Conservation (phyloP, 306 rosid species). For the Prosopis cineraria region DNA sequence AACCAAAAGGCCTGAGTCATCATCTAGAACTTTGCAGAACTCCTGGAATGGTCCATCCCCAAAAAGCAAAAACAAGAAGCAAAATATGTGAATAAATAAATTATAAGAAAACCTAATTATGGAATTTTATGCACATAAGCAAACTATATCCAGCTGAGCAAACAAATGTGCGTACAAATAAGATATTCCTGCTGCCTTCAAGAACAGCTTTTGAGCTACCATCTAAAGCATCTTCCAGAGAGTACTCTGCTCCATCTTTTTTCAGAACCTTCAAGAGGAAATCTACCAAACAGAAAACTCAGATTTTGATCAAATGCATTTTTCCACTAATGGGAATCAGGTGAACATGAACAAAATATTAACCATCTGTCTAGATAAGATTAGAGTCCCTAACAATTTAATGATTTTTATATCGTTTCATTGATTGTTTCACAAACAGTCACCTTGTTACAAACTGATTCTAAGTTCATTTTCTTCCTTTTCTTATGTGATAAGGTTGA, state of each 20-base stretch:
- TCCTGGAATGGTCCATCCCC: slow-evolving; percentile 48
- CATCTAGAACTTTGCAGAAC: slow-evolving; percentile 76
- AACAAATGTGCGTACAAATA: slow-evolving; percentile 61
- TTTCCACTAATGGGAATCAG: slow-evolving; percentile 18
- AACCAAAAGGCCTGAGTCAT: slow-evolving; percentile 58
- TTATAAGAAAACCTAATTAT: slow-evolving; percentile 5
- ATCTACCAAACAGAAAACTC: slow-evolving; percentile 55
- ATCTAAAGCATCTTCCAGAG: slow-evolving; percentile 69
- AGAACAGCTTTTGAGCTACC: slow-evolving; percentile 76
- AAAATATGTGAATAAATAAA: slow-evolving; percentile 32
- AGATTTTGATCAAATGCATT: slow-evolving; percentile 23
- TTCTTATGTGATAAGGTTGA: slow-evolving; percentile 6
- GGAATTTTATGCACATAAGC: slow-evolving; percentile 18
- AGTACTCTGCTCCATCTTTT: slow-evolving; percentile 57
- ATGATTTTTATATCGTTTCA: slow-evolving; percentile 23
- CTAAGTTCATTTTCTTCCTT: slow-evolving; percentile 14
- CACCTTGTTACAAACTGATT: slow-evolving; percentile 17
- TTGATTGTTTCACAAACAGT: slow-evolving; percentile 17
- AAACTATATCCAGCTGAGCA: slow-evolving; percentile 29
- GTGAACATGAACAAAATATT: slow-evolving; percentile 5
- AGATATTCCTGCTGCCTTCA: slow-evolving; percentile 76
- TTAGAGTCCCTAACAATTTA: slow-evolving; percentile 24
- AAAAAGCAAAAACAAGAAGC: background rate
- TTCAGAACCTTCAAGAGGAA: slow-evolving; percentile 69
- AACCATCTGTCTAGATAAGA: slow-evolving; percentile 15